Evolutionary conservation across 768 basidiomycete genomes (phyloP).

Genomic region (Myochromella boudieri): DNA sequence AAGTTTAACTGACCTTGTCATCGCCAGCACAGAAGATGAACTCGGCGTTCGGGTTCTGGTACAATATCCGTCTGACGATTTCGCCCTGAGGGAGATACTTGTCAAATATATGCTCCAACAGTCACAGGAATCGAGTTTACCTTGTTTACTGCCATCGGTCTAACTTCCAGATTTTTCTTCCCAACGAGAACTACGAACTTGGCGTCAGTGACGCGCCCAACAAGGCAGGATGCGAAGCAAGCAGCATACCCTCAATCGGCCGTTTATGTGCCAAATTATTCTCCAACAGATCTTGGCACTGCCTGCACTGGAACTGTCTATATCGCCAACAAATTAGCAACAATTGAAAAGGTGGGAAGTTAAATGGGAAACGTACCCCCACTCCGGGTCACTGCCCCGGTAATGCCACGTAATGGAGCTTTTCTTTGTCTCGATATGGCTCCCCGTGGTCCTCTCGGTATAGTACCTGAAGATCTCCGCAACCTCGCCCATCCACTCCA

Average conservation of each 20-base stretch:
- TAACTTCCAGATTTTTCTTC: constrained; percentile 98
- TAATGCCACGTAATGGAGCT: constrained; percentile 99
- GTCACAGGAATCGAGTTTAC: constrained; percentile 20
- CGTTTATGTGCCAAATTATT: constrained; percentile 91
- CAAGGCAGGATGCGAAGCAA: not conserved
- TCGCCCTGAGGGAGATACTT: constrained; percentile 64
- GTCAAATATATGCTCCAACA: not conserved
- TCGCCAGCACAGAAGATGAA: constrained; percentile 98
- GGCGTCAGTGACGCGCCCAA: constrained; percentile 1
- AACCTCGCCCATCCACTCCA: constrained; percentile 97
- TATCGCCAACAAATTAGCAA: constrained; percentile 3
- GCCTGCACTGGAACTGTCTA: constrained; percentile 91
- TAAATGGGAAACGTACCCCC: constrained; percentile 56
- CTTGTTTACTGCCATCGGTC: constrained; percentile 96
- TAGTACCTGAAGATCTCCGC: constrained; percentile 95
- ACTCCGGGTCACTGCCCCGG: constrained; percentile 89
- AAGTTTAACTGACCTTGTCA: constrained; percentile 68
- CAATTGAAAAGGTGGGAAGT: not conserved
- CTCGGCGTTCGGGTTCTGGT: constrained; percentile 90
- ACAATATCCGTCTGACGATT: constrained; percentile 93
- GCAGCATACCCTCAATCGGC: constrained; percentile 80
- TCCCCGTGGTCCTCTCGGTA: constrained; percentile 96
- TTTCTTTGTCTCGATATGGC: constrained; percentile 95
- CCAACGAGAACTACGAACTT: constrained; percentile 70
- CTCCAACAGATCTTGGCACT: constrained; percentile 95